phyloP scores from a whole-genome alignment of 805 yeast species.

The Yarrowia bubula region DNA sequence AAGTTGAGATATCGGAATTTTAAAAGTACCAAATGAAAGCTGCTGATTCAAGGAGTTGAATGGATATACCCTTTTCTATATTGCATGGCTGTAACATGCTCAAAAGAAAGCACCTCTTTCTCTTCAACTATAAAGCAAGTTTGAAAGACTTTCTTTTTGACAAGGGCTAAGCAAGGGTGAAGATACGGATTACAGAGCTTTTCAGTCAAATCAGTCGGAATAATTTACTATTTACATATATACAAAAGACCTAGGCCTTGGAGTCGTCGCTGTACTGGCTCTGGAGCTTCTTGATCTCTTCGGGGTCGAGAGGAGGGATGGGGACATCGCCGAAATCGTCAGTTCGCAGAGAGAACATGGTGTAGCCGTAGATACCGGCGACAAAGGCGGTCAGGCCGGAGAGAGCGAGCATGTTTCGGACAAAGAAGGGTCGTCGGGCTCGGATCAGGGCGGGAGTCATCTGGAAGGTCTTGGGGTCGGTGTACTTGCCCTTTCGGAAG shows the following conservation, averaged over 20 bases:
- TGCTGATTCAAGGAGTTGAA: too few relatives aligned
- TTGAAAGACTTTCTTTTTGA: too few relatives aligned
- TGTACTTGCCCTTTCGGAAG: constrained; percentile 22
- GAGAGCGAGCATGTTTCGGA: constrained; percentile 67
- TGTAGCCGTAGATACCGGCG: constrained; percentile 53
- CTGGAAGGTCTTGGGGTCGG: constrained; percentile 53
- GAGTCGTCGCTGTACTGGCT: constrained; percentile 3
- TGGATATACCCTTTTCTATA: too few relatives aligned
- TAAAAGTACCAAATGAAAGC: too few relatives aligned
- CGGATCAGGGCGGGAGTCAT: constrained; percentile 94
- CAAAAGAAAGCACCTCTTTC: too few relatives aligned
- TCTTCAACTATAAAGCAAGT: too few relatives aligned
- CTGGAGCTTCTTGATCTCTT: constrained; percentile 43
- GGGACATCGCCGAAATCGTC: constrained; percentile 93
- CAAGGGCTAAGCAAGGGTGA: neutral
- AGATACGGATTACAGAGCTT: too few relatives aligned
- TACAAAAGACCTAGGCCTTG: constrained; percentile 25
- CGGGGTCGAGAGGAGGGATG: constrained; percentile 84
- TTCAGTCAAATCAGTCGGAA: constrained; percentile 5
- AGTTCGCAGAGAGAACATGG: constrained; percentile 40
- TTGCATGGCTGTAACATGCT: too few relatives aligned
- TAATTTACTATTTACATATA: constrained; percentile 25
- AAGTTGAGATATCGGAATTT: too few relatives aligned
- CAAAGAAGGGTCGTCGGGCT: constrained; percentile 84
- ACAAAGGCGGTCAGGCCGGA: constrained; percentile 61